Percentiles rank a stretch among this genome's conserved stretches.
These are phyloP conservation scores for Rhodomyrtus tomentosa DNA, from an alignment of 345 rosid species.

Conservation along the genomic window DNA sequence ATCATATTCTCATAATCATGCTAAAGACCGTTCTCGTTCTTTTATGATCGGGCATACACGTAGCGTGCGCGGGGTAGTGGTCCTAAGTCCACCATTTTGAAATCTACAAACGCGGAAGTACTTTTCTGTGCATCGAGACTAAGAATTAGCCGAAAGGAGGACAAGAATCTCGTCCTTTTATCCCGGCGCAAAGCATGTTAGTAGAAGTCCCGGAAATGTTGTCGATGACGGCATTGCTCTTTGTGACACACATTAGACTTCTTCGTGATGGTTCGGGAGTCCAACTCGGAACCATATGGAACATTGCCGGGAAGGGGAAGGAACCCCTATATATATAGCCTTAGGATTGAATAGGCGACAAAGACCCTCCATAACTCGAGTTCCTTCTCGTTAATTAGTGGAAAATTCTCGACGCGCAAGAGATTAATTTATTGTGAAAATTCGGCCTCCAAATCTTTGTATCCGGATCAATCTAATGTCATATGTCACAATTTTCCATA, in stretches of 20 bases:
- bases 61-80: neutral
- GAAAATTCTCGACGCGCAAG: neutral
- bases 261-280: neutral
- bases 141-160: neutral
- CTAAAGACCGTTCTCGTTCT: too few species aligned
- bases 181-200: neutral
- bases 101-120: neutral
- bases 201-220: neutral
- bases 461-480: too few species aligned
- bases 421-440: too few species aligned
- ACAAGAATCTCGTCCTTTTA: too few species aligned
- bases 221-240: neutral
- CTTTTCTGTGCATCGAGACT: too few species aligned
- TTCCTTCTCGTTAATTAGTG: neutral
- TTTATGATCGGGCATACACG: neutral
- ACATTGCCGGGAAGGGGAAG: neutral
- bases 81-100: neutral
- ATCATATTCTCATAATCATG: neutral
- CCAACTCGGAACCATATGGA: neutral
- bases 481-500: too few species aligned
- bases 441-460: too few species aligned
- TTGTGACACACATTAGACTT: neutral
- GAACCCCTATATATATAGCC: neutral
- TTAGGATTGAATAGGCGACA: neutral
- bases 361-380: neutral